phyloP scores from a whole-genome alignment of 2,329 filamentous ascomycete species.

The Scedosporium aurantiacum region DNA sequence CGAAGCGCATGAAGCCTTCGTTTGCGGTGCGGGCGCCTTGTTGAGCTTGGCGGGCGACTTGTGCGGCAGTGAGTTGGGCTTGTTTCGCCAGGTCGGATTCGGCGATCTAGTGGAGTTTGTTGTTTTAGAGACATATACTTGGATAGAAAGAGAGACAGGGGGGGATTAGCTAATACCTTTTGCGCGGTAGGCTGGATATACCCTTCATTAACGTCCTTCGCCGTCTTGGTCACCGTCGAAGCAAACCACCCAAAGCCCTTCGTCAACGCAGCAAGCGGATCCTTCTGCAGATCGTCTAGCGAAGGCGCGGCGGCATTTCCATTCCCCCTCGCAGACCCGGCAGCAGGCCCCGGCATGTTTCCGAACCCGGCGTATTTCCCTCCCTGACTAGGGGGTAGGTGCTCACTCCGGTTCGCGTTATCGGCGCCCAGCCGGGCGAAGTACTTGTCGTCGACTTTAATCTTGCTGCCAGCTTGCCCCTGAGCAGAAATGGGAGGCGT shows the following conservation, averaged over 20 bases:
- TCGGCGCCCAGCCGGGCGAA: conserved; percentile 76
- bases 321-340: conserved; percentile 26
- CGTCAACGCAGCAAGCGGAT: conserved; percentile 76
- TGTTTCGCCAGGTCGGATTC: conserved; percentile 68
- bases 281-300: conserved; percentile 81
- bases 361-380: conserved; percentile 91
- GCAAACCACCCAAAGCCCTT: conserved; percentile 95
- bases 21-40: conserved; percentile 64
- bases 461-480: conserved; percentile 29
- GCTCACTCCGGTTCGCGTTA: conserved; percentile 65
- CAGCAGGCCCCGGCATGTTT: conserved; percentile 51
- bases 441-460: conserved; percentile 72
- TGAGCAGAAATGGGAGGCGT: not conserved
- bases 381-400: conserved; percentile 75
- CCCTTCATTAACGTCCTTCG: conserved; percentile 80
- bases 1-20: conserved; percentile 73
- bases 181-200: conserved; percentile 90
- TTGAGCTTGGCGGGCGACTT: conserved; percentile 55
- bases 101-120: conserved; percentile 46
- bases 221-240: conserved; percentile 76
- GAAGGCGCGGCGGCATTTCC: conserved; percentile 36
- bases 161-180: conserved; percentile 33
- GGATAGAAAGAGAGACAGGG: conserved; percentile 4
- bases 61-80: conserved; percentile 50
- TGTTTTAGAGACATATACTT: not conserved